Base-by-base conservation (phyloP, 2,329 filamentous ascomycete species). In the Magnaporthales sp. region DNA sequence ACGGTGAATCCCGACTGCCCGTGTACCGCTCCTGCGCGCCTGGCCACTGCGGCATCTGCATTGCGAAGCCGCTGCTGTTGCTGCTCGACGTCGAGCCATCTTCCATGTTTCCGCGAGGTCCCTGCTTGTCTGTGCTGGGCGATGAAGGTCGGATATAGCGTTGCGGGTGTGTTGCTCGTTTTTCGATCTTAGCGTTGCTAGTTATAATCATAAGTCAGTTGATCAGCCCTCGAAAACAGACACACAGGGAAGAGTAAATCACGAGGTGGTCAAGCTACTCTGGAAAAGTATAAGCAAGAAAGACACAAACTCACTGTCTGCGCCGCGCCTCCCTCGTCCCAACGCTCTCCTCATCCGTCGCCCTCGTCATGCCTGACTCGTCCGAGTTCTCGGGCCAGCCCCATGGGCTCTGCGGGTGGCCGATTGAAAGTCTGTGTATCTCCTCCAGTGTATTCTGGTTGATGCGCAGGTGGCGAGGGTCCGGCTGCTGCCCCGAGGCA, bases 351-450 rank as follows among this genome's bases (percentile, higher is more conserved):
- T 2, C 24, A 15, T 26, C 54, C 54, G 9, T 58, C 22, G 11
- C 11, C 3, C 56, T 19, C 13, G 38, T 51, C 38, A 15, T 19
- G 38, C 38, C 22, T 3, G 56, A 60, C 22, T 8, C 24, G 13
- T 64, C 63, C 38, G 64, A 65, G 22, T 19, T 27, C 51, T 65
- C 64, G 8, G 64, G 64, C 64, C 64, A 65, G 26, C 64, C 51
- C 64, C 64, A 60, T 15, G 64, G 27, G 26, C 51, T 65, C 38
- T 31, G 11, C 2, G 27, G 29, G 26, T 65, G 64, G 4, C 54
- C 51, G 7, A 65, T 56, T 11, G 64, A 51, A 8, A 38, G 11
- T n/a, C 32, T n/a, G 10, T 26, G 64, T n/a, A 56, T 24, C 51
- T 60, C 24, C 29, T 6, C n/a, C 24, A 60, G 51, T 15, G 26